phyloP scores from a whole-genome alignment of 2,329 filamentous ascomycete genomes.

The Byssoonygena ceratinophila region DNA sequence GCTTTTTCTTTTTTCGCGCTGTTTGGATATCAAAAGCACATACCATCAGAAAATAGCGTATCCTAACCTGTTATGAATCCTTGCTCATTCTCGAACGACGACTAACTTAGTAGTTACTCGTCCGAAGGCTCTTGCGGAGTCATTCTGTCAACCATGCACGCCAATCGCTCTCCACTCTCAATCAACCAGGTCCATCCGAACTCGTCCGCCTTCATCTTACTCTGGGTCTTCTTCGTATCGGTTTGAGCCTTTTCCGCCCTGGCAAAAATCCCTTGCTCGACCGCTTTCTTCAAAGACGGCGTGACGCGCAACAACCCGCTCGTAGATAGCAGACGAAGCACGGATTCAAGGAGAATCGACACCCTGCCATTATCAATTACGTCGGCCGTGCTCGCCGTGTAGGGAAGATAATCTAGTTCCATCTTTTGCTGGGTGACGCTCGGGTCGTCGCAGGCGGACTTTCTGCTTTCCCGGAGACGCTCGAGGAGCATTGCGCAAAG shows the following conservation, averaged over 20 bases:
- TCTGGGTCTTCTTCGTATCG: constrained; percentile 38
- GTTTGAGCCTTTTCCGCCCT: constrained; percentile 39
- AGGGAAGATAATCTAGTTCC: constrained; percentile 53
- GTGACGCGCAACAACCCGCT: constrained; percentile 27
- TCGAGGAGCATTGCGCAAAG: constrained; percentile 46
- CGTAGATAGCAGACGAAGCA: constrained; percentile 46
- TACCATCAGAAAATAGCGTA: too few species aligned
- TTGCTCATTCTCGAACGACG: too few species aligned
- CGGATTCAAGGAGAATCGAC: constrained; percentile 55
- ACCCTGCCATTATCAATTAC: constrained; percentile 62
- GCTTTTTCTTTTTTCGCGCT: too few species aligned
- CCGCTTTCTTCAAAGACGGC: constrained; percentile 34
- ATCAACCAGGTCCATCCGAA: constrained; percentile 31
- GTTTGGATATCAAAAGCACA: too few species aligned
- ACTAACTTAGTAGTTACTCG: too few species aligned
- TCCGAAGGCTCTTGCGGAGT: neutral
- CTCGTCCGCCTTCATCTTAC: constrained; percentile 26
- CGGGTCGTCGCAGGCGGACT: constrained; percentile 31
- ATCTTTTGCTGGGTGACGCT: constrained; percentile 43
- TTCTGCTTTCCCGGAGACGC: constrained; percentile 38
- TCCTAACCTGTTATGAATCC: too few species aligned
- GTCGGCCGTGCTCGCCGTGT: constrained; percentile 51
- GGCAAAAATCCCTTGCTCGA: constrained; percentile 44
- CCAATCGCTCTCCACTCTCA: constrained; percentile 35
- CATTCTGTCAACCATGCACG: constrained; percentile 27